These are phyloP conservation scores for Calonectria multiphialidica DNA, from an alignment of 2,329 filamentous ascomycete genomes.

Conservation along the genomic window DNA sequence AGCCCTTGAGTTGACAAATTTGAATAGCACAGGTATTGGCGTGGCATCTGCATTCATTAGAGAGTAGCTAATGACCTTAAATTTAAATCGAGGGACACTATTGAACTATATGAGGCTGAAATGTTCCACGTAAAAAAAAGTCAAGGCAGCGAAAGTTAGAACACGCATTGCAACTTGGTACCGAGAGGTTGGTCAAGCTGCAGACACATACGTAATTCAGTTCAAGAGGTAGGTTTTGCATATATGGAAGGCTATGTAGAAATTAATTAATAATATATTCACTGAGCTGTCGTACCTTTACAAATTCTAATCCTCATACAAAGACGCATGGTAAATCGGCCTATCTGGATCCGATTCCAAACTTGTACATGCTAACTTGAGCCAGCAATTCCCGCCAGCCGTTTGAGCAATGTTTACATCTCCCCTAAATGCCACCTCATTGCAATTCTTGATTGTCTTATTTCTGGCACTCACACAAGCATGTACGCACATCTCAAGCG, in stretches of 20 bases:
- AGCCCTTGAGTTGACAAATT: not conserved
- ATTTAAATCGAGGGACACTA: not conserved
- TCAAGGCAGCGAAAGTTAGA: too few relatives aligned
- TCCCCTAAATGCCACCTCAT: not conserved
- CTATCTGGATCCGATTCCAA: not conserved
- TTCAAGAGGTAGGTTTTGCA: too few relatives aligned
- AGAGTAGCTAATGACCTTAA: not conserved
- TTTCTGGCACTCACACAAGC: not conserved
- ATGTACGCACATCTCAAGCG: not conserved
- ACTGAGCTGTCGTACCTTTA: too few relatives aligned
- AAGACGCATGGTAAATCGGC: not conserved
- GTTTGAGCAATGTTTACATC: not conserved
- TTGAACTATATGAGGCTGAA: too few relatives aligned
- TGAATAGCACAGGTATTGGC: not conserved
- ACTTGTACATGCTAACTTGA: not conserved
- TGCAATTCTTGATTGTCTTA: not conserved
- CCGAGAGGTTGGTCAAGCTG: too few relatives aligned
- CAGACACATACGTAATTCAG: too few relatives aligned
- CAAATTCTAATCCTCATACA: not conserved
- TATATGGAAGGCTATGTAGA: too few relatives aligned
- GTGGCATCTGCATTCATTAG: not conserved
- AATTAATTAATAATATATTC: too few relatives aligned
- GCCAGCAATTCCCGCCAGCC: not conserved
- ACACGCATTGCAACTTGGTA: too few relatives aligned
- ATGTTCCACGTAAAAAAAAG: too few relatives aligned